Evolutionary conservation across 2,329 filamentous ascomycete species (phyloP), one percentile per base, ranked within the genome.

Genomic region (Teratosphaeria destructans): DNA sequence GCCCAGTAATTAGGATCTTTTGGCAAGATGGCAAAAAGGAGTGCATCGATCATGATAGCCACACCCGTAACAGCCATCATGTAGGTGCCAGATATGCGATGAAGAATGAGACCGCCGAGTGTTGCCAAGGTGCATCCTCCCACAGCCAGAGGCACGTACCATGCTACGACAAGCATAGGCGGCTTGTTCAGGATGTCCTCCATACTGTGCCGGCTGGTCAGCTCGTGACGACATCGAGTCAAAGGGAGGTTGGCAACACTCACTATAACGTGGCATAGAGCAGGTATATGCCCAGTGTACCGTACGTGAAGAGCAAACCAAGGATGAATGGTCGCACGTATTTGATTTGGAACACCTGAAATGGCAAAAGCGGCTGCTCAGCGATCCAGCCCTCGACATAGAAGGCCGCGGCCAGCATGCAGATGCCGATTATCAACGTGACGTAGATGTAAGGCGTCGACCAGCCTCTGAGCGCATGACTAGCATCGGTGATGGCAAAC

Each of bases 381-480:
- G 87, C 83, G 0, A 89, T 79, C 82, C 84, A 88, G 0, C 85
- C 85, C 74, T 94, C 87, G 3, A 92, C 77, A 62, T 90, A 92
- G 6, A 86, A 77, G 11, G 87, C 84, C 0, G 75, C 73, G 1
- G 73, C 74, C 1, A 94, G 76, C 7, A 87, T 72, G 0, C 89
- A 59, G 5, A 81, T 73, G 0, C 89, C 89, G 1, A 87, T 47
- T 3, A 85, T 74, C 54, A 93, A 81, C 0, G 84, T 83, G 10
- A 85, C 76, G 49, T 82, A 82, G 43, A 93, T 85, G 64, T 90
- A 90, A 1, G 87, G 85, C 0, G 86, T 89, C n/a, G 73, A 76
- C 88, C 89, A 93, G 1, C 85, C 83, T 2, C 84, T 70, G 0
- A 85, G 81, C 0, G 87, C 87, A 70, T 89, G 84, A 0, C 85